phyloP scores from a whole-genome alignment of 2,329 filamentous ascomycete genomes.

The Talaromyces marneffei region DNA sequence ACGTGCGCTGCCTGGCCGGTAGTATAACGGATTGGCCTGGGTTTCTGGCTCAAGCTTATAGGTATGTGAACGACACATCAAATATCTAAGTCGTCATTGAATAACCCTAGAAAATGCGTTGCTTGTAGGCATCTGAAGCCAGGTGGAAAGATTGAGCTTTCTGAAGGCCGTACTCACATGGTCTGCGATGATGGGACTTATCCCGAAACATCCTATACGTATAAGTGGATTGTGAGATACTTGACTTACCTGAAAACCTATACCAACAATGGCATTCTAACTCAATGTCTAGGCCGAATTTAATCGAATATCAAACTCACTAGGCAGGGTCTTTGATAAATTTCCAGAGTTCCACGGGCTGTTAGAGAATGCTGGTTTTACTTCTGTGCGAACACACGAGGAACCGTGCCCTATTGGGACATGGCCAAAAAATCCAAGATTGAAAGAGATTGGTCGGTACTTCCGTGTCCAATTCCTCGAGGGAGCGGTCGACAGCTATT shows the following conservation, averaged over 20 bases:
- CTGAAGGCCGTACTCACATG: conserved; percentile 18
- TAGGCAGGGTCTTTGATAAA: conserved; percentile 19
- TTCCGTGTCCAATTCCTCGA: conserved; percentile 24
- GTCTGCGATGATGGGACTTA: conserved; percentile 25
- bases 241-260: background rate
- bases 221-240: conserved; percentile 13
- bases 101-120: background rate
- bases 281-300: conserved; percentile 15
- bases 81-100: background rate
- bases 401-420: conserved; percentile 24
- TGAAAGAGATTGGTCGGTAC: conserved; percentile 25
- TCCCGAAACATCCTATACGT: conserved; percentile 15
- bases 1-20: conserved; percentile 21
- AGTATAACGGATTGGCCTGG: conserved; percentile 21
- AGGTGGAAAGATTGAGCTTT: conserved; percentile 26
- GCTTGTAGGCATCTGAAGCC: conserved; percentile 25
- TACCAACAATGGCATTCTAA: background rate
- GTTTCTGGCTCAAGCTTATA: conserved; percentile 19
- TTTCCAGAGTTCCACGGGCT: conserved; percentile 14
- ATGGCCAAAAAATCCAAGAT: conserved; percentile 26
- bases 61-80: conserved; percentile 10
- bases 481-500: conserved; percentile 24
- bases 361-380: conserved; percentile 23
- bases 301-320: conserved; percentile 35
- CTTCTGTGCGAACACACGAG: conserved; percentile 19